A percentile compares a stretch with the other conserved stretches of the same genome.
phyloP scores from a whole-genome alignment of 768 basidiomycete genomes.

The Tremella fuciformis region DNA sequence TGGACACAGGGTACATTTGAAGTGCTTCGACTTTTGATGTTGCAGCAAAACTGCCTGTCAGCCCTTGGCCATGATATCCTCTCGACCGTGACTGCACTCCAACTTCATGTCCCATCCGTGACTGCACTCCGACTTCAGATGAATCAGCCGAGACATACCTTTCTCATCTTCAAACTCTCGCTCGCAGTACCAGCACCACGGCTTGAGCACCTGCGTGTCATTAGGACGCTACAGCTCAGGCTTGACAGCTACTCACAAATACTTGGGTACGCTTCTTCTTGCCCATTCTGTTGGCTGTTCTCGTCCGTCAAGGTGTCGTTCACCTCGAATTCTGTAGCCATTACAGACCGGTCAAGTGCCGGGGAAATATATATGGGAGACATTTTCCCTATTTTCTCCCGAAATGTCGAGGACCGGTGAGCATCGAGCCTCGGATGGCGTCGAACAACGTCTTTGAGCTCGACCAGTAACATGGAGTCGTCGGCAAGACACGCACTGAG shows the following conservation, averaged over 20 bases:
- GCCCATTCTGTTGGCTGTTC: conserved; percentile 33
- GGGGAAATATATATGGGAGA: not conserved
- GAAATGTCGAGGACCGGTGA: conserved; percentile 11
- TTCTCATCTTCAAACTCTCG: conserved; percentile 99
- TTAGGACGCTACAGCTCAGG: not conserved
- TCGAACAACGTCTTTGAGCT: not conserved
- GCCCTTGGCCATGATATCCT: too few relatives aligned
- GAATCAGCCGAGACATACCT: conserved; percentile 58
- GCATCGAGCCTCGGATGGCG: not conserved
- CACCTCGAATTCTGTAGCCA: not conserved
- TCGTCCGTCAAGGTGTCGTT: not conserved
- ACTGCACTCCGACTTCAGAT: too few relatives aligned
- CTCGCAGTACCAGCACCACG: conserved; percentile 99
- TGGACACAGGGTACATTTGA: conserved; percentile 95
- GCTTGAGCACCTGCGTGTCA: conserved; percentile 46
- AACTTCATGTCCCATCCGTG: too few relatives aligned
- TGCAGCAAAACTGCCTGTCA: conserved; percentile 78
- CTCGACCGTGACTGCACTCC: too few relatives aligned
- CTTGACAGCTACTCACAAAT: conserved; percentile 37
- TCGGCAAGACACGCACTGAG: not conserved
- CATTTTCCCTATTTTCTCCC: not conserved
- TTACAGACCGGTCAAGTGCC: not conserved
- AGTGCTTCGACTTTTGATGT: conserved; percentile 99
- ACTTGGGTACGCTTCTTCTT: conserved; percentile 49
- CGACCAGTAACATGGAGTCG: not conserved